Evolutionary conservation across 495 filamentous ascomycete genomes (phyloP), one percentile per base, ranked within the genome.

Genomic region (Hamigera avellanea): DNA sequence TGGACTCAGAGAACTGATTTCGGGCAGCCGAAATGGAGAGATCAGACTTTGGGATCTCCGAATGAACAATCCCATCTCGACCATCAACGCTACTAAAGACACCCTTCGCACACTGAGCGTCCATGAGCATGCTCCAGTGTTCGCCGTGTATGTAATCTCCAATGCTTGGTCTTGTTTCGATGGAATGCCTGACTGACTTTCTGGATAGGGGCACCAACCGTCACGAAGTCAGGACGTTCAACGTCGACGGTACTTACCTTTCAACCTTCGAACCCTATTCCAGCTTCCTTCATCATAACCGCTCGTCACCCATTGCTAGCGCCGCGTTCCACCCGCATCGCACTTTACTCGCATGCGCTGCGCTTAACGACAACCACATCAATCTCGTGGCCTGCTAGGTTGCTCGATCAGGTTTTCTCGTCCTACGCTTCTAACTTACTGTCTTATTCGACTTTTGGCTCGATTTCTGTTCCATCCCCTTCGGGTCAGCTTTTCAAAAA

Each of bases 1-100:
- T 39, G 91, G 91, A 3, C 71, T 93, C 59, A 69, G 91, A 33
- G 91, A 99, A 50, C 68, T 99, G 10, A 66, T 96, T 19, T 83
- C 78, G 9, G 91, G 84, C 7, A 87, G 83, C 48, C 71, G 83
- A 28, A 87, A 89, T 45, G 91, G 91, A 33, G 89, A 93, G 53
- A 80, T 99, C 43, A 83, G 85, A 50, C 70, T 99, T 6, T 99
- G 91, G 91, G 91, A 99, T 64, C 85, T 99, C 33, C 74, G 89
- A 27, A 81, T 82, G 75, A 78, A 88, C 26, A 44, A 70, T 42
- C 76, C 81, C 4, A 66, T 95, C 17, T 73, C 75, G 36, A 77
- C 77, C 6, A 83, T 93, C 41, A 61, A 70, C 38, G 77, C 83
- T 1, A 87, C 82, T n/a, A 79, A 67, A 32, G 78, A 85, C 43